Conservation (phyloP, 2,329 filamentous ascomycete genomes). For the Colletotrichum abscissum region DNA sequence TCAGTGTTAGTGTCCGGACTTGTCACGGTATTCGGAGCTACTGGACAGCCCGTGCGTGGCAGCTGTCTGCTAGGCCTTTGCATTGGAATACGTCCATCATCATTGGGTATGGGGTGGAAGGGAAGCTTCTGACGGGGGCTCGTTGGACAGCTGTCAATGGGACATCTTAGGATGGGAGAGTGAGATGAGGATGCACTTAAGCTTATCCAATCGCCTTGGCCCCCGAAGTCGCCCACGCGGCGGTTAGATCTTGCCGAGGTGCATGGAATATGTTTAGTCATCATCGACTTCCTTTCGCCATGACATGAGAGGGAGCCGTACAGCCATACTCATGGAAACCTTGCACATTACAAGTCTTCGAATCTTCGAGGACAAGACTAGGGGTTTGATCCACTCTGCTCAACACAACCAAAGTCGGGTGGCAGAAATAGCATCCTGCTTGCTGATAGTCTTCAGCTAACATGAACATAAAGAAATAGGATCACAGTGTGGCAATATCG, state of each 20-base stretch:
- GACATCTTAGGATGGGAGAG: conserved; percentile 22
- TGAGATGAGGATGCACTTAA: conserved; percentile 21
- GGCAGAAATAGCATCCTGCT: too few species aligned
- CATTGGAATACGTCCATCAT: not conserved
- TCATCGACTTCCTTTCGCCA: not conserved
- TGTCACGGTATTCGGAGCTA: conserved; percentile 20
- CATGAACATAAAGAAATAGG: too few species aligned
- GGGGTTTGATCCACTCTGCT: too few species aligned
- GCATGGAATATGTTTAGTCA: not conserved
- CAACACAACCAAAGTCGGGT: too few species aligned
- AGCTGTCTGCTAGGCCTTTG: not conserved
- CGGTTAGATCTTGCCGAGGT: conserved; percentile 15
- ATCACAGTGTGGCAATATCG: too few species aligned
- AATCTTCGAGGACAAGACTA: too few species aligned
- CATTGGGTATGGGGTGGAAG: not conserved
- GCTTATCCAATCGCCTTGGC: conserved; percentile 28
- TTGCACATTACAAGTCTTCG: too few species aligned
- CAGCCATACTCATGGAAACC: too few species aligned
- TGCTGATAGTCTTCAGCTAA: too few species aligned
- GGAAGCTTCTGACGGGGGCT: not conserved
- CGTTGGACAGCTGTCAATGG: not conserved
- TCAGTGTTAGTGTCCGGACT: conserved; percentile 2
- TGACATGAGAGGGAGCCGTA: too few species aligned
- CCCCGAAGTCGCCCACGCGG: conserved; percentile 15
- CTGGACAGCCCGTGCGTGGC: not conserved